Percentiles rank a stretch among this genome's conserved stretches.
phyloP scores from a whole-genome alignment of 441 rosid species.

The Lepidium campestre region DNA sequence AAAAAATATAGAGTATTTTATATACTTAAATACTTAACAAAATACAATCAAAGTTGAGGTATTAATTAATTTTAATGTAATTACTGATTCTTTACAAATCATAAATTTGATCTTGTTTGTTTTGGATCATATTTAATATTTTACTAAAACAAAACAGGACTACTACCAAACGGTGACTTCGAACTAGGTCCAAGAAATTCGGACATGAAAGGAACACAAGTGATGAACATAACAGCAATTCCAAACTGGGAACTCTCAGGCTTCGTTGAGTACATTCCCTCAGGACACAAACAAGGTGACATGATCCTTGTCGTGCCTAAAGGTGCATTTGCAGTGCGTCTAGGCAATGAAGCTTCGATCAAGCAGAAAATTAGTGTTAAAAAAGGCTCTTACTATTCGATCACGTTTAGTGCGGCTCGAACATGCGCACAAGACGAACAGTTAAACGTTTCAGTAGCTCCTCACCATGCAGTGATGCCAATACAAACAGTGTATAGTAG shows the following conservation, averaged over 20 bases:
- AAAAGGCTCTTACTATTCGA: conserved; percentile 42
- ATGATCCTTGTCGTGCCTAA: conserved; percentile 66
- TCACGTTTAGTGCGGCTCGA: conserved; percentile 65
- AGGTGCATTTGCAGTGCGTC: conserved; percentile 56
- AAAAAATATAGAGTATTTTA: not conserved
- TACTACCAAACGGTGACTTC: conserved; percentile 54
- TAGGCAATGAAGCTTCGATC: conserved; percentile 62
- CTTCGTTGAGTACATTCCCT: conserved; percentile 52
- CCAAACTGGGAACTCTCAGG: conserved; percentile 56
- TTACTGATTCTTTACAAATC: not conserved
- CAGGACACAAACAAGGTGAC: conserved; percentile 69
- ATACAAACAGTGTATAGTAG: conserved; percentile 79
- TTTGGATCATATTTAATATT: not conserved
- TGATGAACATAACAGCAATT: conserved; percentile 34
- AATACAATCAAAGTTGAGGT: not conserved
- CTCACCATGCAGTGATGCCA: conserved; percentile 66
- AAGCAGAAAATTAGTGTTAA: conserved; percentile 39
- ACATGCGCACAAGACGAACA: conserved; percentile 60
- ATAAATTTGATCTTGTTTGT: too few species aligned
- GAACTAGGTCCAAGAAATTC: conserved; percentile 41
- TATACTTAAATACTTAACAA: not conserved
- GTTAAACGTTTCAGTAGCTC: conserved; percentile 50
- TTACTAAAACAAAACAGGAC: conserved; percentile 31
- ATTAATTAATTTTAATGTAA: not conserved
- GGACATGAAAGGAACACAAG: conserved; percentile 52